phyloP scores from a whole-genome alignment of 1,284 basidiomycete species.

The Mixia osmundae region DNA sequence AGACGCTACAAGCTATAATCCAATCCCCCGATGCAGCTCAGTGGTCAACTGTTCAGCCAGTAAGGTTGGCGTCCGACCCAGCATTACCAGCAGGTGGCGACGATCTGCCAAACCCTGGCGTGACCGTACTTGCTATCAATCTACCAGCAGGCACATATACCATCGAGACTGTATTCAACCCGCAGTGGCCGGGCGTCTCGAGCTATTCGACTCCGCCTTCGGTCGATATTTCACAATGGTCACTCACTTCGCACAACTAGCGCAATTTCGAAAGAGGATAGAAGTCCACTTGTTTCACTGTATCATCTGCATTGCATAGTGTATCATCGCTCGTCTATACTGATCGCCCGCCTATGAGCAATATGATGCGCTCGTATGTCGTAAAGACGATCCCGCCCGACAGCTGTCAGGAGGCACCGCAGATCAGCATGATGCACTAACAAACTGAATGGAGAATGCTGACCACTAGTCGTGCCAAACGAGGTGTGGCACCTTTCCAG shows the following conservation, averaged over 20 bases:
- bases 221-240: slow-evolving; percentile 45
- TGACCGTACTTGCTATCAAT: slow-evolving; percentile 53
- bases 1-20: slow-evolving; percentile 30
- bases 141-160: slow-evolving; percentile 38
- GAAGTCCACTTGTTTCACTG: no score
- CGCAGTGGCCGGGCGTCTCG: slow-evolving; percentile 47
- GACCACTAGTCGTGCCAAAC: slow-evolving; percentile 59
- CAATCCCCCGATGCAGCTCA: slow-evolving; percentile 20
- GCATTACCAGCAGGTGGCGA: slow-evolving; percentile 29
- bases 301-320: no score
- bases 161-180: slow-evolving; percentile 52
- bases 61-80: slow-evolving; percentile 36
- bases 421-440: slow-evolving; percentile 11
- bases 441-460: slow-evolving; percentile 21
- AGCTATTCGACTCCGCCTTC: slow-evolving; percentile 38
- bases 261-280: no score
- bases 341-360: no score
- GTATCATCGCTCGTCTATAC: no score
- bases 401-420: slow-evolving; percentile 38
- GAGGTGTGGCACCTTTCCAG: slow-evolving; percentile 87
- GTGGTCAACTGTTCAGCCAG: slow-evolving; percentile 24
- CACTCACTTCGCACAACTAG: slow-evolving; percentile 44
- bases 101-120: slow-evolving; percentile 53
- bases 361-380: no score
- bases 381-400: slow-evolving; percentile 91